Percentiles rank a stretch among this genome's conserved stretches.
phyloP scores from a whole-genome alignment of 2,329 filamentous ascomycete species.

The Pezicula neosporulosa region DNA sequence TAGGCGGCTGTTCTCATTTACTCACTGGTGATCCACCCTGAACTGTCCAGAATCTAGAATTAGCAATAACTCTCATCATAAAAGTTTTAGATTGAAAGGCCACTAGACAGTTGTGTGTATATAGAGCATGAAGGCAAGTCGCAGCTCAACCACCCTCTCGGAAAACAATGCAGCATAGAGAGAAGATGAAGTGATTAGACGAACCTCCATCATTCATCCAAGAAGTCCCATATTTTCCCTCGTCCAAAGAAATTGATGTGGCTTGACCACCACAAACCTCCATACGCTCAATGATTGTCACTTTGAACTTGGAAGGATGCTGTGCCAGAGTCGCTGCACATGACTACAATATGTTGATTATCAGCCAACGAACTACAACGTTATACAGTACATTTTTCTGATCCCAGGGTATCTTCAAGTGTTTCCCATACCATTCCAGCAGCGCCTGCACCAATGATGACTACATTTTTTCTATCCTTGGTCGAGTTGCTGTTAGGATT shows the following conservation, averaged over 20 bases:
- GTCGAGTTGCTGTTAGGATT: background rate
- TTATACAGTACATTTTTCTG: too few species aligned
- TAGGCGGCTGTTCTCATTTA: conserved; percentile 31
- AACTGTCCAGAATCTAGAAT: conserved; percentile 29
- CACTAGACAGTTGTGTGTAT: too few species aligned
- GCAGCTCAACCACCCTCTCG: too few species aligned
- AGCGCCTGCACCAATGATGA: conserved; percentile 60
- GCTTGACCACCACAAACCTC: conserved; percentile 59
- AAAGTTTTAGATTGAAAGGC: too few species aligned
- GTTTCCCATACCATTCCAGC: conserved; percentile 50
- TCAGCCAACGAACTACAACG: background rate
- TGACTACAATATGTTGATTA: conserved; percentile 35
- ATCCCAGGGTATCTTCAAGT: background rate
- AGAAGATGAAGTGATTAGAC: too few species aligned
- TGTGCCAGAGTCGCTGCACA: conserved; percentile 65
- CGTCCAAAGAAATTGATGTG: conserved; percentile 55
- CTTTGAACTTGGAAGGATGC: conserved; percentile 61
- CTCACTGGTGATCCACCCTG: conserved; percentile 48
- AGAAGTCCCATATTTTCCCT: conserved; percentile 50
- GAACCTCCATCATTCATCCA: conserved; percentile 46
- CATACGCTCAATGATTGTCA: conserved; percentile 59
- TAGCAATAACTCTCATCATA: too few species aligned
- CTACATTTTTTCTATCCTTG: conserved; percentile 40
- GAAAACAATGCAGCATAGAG: too few species aligned
- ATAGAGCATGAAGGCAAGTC: too few species aligned